Base-by-base conservation (phyloP, 2,329 filamentous ascomycete genomes). In the Nigrospora sphaerica region DNA sequence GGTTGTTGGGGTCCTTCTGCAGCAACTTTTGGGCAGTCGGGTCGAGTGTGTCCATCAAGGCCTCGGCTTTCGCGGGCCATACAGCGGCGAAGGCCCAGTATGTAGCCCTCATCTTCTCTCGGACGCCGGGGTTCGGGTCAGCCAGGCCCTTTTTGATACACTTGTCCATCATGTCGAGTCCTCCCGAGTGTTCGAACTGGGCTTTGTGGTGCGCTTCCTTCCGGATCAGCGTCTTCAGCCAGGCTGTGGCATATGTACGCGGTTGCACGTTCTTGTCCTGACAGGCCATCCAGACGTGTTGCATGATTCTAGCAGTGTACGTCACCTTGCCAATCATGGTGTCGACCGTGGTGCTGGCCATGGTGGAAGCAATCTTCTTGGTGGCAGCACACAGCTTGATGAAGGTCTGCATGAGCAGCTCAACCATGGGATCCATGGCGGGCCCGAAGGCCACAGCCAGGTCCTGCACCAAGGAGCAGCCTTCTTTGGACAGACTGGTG, bases 241-340 rank as follows among this genome's bases (percentile, higher is more conserved):
- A 98, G 9, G 78, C 83, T 2, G 86, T 75, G 2, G 84, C 85
- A 64, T 85, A 95, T 2, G 80, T 80, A 50, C 93, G 82, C 14
- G 91, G 85, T 59, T 93, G 86, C 3, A 91, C 85, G 60, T 96
- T 97, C 71, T 96, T 97, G 70, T 98, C 92, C 62, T 95, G 86
- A 51, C 80, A 86, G 19, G 92, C 91, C 45, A 72, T 70, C 72
- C 83, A 87, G 41, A 97, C 73, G 58, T 97, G 92, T 63, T 95
- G 87, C 74, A 96, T 78, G 51, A 96, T 75, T 28, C 90, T 85
- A 49, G 75, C 72, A 51, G 78, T 91, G 67, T 92, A 97, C 0
- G 90, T 85, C 31, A 86, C 85, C 55, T 85, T 83, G 51, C 81
- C 79, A 52, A 97, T 78, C 44, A 98, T 83, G 17, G 76, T 81